Evolutionary conservation across 352 stramenopile species (phyloP), one percentile per base, ranked within the genome.

Genomic region (Phytopythium cucurbitacearum): DNA sequence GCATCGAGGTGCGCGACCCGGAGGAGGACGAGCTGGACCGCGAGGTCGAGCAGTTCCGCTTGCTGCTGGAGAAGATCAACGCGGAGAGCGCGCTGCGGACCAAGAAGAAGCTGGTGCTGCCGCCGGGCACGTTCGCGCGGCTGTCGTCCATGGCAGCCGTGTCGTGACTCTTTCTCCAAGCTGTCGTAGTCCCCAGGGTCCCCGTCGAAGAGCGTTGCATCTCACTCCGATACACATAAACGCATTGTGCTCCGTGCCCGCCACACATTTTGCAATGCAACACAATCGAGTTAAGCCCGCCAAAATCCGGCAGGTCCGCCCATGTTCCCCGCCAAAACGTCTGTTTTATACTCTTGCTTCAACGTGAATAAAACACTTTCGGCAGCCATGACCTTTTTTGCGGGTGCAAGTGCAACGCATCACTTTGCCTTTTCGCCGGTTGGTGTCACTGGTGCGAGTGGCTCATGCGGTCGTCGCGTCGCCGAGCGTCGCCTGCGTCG

Each of bases 1-100:
- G 73, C 1, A 51, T 50, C 35, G 67, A 74, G 32, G 57, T 48
- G 2, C 53, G 48, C 11, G 64, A 65, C n/a, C 53, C 63, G 5
- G 72, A 80, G 13, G 66, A 83, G 35, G 73, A 84, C 51, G 73
- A 74, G 37, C 72, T 89, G 36, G 80, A 91, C 44, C 75, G 76
- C n/a, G 80, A 91, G 55, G 80, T 91, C 11, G 80, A 91, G 59
- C 71, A 79, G 44, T 91, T 91, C 45, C 76, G 80, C 21, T 38
- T 78, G 39, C 53, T 87, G 62, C 62, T 91, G 52, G 80, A 89
- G 60, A 80, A 85, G 57, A 87, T 89, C 58, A 80, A 84, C 57
- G 40, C 71, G 9, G 73, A 87, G 55, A 78, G 69, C 44, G 63
- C 64, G n/a, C 50, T 66, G 56, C 69, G 67, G 42, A 70, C 69